These are phyloP conservation scores for Aspergillus wentii DNA, from an alignment of 495 filamentous ascomycete genomes.

Conservation along the genomic window DNA sequence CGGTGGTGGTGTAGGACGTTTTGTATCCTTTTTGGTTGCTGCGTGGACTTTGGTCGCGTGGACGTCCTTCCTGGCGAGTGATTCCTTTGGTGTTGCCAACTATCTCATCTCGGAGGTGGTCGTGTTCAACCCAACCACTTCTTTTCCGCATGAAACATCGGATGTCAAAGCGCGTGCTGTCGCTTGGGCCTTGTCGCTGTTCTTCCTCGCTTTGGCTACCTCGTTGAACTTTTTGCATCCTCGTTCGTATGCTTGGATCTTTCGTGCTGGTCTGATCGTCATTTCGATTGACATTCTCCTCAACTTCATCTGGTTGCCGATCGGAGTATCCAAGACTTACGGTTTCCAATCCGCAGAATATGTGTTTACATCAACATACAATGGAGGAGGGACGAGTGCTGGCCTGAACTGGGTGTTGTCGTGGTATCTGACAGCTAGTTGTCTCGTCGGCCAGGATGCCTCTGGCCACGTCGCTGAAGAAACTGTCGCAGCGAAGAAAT, in stretches of 20 bases:
- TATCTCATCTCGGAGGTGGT: slow-evolving; percentile 28
- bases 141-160: slow-evolving; percentile 23
- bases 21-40: slow-evolving; percentile 29
- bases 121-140: slow-evolving; percentile 26
- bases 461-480: slow-evolving; percentile 34
- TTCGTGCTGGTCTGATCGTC: slow-evolving; percentile 28
- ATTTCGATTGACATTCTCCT: slow-evolving; percentile 29
- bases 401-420: slow-evolving; percentile 33
- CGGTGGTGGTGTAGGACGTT: slow-evolving; percentile 22
- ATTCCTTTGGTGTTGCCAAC: slow-evolving; percentile 33
- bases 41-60: slow-evolving; percentile 33
- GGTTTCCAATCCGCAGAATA: slow-evolving; percentile 30
- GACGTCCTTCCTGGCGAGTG: slow-evolving; percentile 29
- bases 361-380: slow-evolving; percentile 30
- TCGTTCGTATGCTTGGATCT: slow-evolving; percentile 30
- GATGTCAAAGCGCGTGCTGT: slow-evolving; percentile 27
- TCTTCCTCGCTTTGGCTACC: slow-evolving; percentile 27
- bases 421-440: slow-evolving; percentile 26
- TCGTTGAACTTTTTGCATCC: slow-evolving; percentile 28
- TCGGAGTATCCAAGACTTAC: slow-evolving; percentile 27
- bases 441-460: slow-evolving; percentile 30
- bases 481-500: slow-evolving; percentile 31
- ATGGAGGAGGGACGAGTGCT: slow-evolving; percentile 22
- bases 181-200: slow-evolving; percentile 27
- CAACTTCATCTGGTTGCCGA: slow-evolving; percentile 34